These are phyloP conservation scores for Chimonanthus salicifolius DNA, from an alignment of 164 flowering plant species.

Conservation along the genomic window DNA sequence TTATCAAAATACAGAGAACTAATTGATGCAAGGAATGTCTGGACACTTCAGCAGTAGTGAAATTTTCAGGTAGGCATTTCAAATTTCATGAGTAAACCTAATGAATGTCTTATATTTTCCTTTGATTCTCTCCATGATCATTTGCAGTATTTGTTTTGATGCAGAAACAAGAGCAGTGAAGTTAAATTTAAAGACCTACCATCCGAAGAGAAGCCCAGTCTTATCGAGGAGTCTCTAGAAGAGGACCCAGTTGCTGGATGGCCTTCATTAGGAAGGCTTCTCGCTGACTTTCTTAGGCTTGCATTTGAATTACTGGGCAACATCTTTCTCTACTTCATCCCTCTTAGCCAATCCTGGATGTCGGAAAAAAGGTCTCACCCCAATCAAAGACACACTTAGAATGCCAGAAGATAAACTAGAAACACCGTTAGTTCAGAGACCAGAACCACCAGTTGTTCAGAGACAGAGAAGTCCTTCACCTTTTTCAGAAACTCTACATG, in stretches of 20 bases:
- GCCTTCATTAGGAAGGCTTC: constrained; percentile 81
- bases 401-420: constrained; percentile 70
- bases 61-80: background rate
- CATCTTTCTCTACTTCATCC: constrained; percentile 35
- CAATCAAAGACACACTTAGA: constrained; percentile 63
- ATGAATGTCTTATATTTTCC: background rate
- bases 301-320: constrained; percentile 44
- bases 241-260: constrained; percentile 68
- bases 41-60: background rate
- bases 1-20: too few species aligned
- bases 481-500: constrained; percentile 40
- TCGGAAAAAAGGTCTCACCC: constrained; percentile 56
- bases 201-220: constrained; percentile 36
- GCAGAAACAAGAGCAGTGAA: constrained; percentile 32
- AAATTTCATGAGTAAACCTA: background rate
- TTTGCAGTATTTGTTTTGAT: background rate
- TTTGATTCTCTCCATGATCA: background rate
- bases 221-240: constrained; percentile 35
- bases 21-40: too few species aligned
- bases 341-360: constrained; percentile 25
- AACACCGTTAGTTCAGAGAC: background rate
- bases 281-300: constrained; percentile 58
- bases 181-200: constrained; percentile 28
- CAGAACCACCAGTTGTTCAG: constrained; percentile 35
- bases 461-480: constrained; percentile 54